Conservation (phyloP, 441 rosid genomes). For the Aleurites moluccanus region DNA sequence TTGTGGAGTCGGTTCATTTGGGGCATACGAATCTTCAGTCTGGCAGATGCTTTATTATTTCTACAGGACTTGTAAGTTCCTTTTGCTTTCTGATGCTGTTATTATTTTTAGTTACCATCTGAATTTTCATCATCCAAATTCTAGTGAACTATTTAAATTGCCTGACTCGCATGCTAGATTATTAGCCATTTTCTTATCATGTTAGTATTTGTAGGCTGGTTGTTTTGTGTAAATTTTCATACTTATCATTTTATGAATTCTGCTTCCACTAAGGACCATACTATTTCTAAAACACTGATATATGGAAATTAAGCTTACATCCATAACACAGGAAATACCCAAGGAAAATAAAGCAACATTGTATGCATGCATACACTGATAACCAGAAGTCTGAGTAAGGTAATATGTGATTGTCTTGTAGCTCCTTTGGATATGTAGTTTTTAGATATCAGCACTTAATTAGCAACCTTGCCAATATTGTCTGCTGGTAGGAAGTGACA, state of each 20-base stretch:
- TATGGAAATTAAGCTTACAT: background rate
- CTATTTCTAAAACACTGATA: background rate
- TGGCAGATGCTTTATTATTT: background rate
- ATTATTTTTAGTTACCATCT: background rate
- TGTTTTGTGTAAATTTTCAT: background rate
- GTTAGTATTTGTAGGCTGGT: background rate
- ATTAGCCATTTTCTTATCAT: conserved; percentile 1
- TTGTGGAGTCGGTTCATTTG: background rate
- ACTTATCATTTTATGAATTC: background rate
- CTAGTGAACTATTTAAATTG: background rate
- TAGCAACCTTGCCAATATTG: conserved; percentile 6
- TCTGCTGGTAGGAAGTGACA: conserved; percentile 18
- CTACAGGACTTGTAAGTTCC: conserved; percentile 1
- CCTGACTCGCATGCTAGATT: background rate
- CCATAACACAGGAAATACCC: background rate
- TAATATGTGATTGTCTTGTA: background rate
- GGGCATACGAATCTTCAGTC: background rate
- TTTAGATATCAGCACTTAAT: background rate
- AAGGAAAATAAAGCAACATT: background rate
- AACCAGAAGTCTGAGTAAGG: background rate
- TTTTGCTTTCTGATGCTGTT: background rate
- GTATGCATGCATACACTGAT: background rate
- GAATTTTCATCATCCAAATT: background rate
- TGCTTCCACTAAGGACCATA: background rate
- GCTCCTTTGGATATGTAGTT: background rate